A percentile compares a stretch with the other conserved stretches of the same genome.
phyloP scores from a whole-genome alignment of 163 green algal species.

The Scenedesmus sp. region DNA sequence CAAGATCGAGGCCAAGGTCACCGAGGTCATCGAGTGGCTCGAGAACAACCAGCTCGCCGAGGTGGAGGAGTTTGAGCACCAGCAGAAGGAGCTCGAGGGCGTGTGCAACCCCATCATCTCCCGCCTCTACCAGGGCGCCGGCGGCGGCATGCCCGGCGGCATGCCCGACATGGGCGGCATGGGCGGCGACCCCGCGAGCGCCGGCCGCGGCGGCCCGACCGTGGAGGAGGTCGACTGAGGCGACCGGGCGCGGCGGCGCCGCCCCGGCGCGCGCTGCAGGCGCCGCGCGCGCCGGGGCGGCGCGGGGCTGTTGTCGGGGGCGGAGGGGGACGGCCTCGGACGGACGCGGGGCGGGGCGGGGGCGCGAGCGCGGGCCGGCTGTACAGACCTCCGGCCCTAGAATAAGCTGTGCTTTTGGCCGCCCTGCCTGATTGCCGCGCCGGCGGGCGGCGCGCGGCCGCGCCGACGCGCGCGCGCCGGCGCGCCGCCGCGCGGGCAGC shows the following conservation, averaged over 20 bases:
- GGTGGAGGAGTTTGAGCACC: constrained; percentile 93
- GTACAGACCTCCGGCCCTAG: no score
- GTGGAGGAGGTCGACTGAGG: constrained; percentile 97
- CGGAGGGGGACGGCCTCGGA: no score
- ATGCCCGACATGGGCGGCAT: constrained; percentile 49
- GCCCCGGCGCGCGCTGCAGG: not conserved
- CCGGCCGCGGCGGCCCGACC: constrained; percentile 70
- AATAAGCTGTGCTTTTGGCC: no score
- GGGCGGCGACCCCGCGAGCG: constrained; percentile 49
- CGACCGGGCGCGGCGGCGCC: not conserved
- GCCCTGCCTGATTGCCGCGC: no score
- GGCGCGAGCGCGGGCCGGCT: no score
- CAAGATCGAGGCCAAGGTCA: constrained; percentile 90
- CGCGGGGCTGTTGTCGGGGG: no score
- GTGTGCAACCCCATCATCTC: constrained; percentile 95
- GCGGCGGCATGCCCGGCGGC: constrained; percentile 46
- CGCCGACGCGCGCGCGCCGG: no score
- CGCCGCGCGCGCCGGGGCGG: no score
- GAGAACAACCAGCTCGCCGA: constrained; percentile 91
- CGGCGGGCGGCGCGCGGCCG: no score
- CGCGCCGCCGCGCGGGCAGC: no score
- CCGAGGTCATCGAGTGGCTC: constrained; percentile 72
- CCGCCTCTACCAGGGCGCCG: constrained; percentile 72
- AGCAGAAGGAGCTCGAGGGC: constrained; percentile 94
- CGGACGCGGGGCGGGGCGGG: no score